phyloP scores from a whole-genome alignment of 2,329 filamentous ascomycete species.

The Colletotrichum destructivum region DNA sequence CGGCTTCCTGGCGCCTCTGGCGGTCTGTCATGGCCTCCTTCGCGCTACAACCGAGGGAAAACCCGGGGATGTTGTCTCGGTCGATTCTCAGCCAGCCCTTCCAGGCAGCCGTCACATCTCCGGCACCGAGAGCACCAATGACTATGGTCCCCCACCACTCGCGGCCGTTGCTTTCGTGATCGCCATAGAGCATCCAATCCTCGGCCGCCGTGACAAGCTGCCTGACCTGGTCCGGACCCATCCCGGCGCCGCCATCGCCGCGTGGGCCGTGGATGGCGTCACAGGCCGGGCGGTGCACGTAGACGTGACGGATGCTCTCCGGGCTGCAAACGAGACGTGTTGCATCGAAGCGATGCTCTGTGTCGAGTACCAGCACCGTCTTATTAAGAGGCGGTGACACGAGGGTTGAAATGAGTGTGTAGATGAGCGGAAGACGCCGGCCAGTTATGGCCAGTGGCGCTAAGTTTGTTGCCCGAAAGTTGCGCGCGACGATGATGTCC shows the following conservation, averaged over 20 bases:
- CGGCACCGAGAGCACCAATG: constrained; percentile 57
- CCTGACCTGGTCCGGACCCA: constrained; percentile 47
- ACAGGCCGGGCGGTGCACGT: constrained; percentile 62
- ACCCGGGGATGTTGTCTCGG: constrained; percentile 57
- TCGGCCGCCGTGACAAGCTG: constrained; percentile 59
- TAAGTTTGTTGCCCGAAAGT: constrained; percentile 65
- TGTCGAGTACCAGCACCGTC: constrained; percentile 69
- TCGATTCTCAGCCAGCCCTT: constrained; percentile 70
- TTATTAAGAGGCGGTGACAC: constrained; percentile 63
- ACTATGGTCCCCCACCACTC: constrained; percentile 74
- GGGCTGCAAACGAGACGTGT: constrained; percentile 58
- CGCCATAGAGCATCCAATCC: constrained; percentile 66
- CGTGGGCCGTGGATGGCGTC: constrained; percentile 45
- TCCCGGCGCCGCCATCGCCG: constrained; percentile 29
- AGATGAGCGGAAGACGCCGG: constrained; percentile 68
- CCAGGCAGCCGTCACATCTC: constrained; percentile 56
- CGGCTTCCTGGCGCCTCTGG: constrained; percentile 55
- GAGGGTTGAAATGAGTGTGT: constrained; percentile 68
- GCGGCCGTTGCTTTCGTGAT: constrained; percentile 59
- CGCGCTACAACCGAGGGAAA: constrained; percentile 56
- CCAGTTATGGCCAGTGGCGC: constrained; percentile 66
- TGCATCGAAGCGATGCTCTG: constrained; percentile 69
- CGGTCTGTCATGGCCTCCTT: constrained; percentile 63
- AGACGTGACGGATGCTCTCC: constrained; percentile 64
- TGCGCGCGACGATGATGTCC: constrained; percentile 61